Evolutionary conservation across 2,329 filamentous ascomycete genomes (phyloP), one percentile per base, ranked within the genome.

Genomic region (Sphaerulina populicola): DNA sequence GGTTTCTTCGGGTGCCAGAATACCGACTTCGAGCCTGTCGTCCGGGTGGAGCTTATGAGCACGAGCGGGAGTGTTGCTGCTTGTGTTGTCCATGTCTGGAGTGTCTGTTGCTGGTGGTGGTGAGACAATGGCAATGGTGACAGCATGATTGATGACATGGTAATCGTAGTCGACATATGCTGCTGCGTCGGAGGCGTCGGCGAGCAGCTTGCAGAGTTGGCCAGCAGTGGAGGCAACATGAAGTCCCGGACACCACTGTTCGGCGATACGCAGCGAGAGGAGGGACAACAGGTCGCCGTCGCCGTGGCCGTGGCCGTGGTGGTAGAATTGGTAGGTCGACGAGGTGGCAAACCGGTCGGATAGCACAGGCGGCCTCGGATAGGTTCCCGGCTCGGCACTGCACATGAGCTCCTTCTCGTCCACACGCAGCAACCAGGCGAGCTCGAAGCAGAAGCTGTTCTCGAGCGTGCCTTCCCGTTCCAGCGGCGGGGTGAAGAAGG

Each of bases 141-240:
- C 54, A 1, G 79, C 73, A 58, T 84, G 78, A 1, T 83, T 82
- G 51, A 80, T 79, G 21, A 78, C 73, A 63, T 91, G 85, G 66
- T 82, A 91, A 52, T 90, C 86, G 40, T 95, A 72, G 66, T 95
- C 89, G 8, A 95, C 62, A 15, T 79, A 80, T 51, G 50, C 49
- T 51, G 50, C 49, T 8, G 51, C 49, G 21, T 41, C 44, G 8
- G 31, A 42, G 5, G 56, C 45, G 15, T 43, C 47, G 4, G 44
- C 47, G 6, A 58, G 36, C 11, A 51, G 29, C 3, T 47, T 46
- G 45, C 58, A 57, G 31, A 61, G 39, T 46, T 51, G 36, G 14
- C 30, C 40, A 23, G 36, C 12, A 1, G 40, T 50, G 12, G 48
- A 42, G 1, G 38, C 33, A 11, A 44, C 51, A 45, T 66, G 41